Conservation (phyloP, 176 grass and related monocot species). For the Ensete glaucum region DNA sequence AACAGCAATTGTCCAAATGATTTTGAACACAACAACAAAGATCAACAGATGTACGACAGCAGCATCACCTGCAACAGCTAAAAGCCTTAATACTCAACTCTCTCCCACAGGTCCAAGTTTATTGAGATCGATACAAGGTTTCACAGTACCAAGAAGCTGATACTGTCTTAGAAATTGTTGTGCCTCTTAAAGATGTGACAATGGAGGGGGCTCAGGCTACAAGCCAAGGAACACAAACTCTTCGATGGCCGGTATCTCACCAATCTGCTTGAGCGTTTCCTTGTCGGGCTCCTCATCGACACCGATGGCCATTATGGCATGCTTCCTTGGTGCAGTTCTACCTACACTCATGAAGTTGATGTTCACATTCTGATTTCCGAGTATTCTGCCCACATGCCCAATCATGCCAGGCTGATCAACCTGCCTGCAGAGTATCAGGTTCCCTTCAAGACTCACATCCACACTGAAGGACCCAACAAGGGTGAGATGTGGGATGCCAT, state of each 20-base stretch:
- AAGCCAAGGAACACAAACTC: neutral
- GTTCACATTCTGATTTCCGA: neutral
- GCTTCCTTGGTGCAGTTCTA: constrained; percentile 4
- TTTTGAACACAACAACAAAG: no score
- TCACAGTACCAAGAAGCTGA: neutral
- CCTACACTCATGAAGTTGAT: constrained; percentile 11
- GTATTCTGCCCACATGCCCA: neutral
- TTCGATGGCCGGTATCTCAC: constrained; percentile 6
- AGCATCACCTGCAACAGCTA: no score
- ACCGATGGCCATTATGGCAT: constrained; percentile 9
- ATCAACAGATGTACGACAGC: no score
- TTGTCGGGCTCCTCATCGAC: constrained; percentile 7
- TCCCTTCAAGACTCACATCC: constrained; percentile 12
- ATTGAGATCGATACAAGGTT: neutral
- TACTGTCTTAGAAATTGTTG: neutral
- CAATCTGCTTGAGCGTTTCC: neutral
- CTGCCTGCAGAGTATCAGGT: constrained; percentile 7
- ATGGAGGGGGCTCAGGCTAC: neutral
- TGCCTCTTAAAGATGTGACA: neutral
- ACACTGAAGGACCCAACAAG: neutral
- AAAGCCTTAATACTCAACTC: no score
- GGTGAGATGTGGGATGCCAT: constrained; percentile 9
- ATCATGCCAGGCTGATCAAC: constrained; percentile 12
- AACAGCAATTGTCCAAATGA: no score
- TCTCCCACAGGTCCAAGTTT: no score